phyloP scores from a whole-genome alignment of 495 filamentous ascomycete genomes.

The Aspergillus avenaceus region DNA sequence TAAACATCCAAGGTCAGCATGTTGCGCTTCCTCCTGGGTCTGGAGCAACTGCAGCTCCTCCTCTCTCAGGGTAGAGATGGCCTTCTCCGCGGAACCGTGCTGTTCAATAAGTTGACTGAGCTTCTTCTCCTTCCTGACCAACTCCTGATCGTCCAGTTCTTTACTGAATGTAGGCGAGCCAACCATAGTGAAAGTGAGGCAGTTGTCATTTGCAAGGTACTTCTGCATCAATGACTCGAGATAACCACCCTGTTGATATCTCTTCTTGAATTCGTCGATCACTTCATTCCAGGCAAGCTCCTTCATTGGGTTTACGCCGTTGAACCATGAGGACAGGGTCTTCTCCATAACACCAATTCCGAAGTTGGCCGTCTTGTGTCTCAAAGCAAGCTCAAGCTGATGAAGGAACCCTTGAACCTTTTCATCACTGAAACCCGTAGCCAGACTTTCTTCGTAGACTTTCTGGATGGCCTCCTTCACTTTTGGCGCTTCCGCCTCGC shows the following conservation, averaged over 20 bases:
- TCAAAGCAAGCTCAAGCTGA: conserved; percentile 82
- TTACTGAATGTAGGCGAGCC: conserved; percentile 70
- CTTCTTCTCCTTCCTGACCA: conserved; percentile 61
- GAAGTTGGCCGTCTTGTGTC: conserved; percentile 93
- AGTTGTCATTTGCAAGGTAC: conserved; percentile 82
- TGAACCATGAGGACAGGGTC: conserved; percentile 88
- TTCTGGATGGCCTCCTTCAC: conserved; percentile 68
- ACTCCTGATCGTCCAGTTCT: conserved; percentile 75
- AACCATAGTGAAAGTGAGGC: conserved; percentile 90
- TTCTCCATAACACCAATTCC: conserved; percentile 87
- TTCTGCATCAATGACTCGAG: conserved; percentile 83
- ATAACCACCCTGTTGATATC: conserved; percentile 68
- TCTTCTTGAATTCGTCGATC: conserved; percentile 70
- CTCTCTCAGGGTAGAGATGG: conserved; percentile 61
- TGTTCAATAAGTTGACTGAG: conserved; percentile 62
- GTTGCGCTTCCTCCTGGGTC: conserved; percentile 76
- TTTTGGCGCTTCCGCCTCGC: conserved; percentile 68
- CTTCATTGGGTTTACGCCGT: conserved; percentile 87
- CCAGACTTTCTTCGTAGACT: conserved; percentile 59
- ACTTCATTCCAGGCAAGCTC: conserved; percentile 86
- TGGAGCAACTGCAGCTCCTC: conserved; percentile 76
- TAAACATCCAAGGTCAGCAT: conserved; percentile 79
- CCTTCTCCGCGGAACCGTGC: conserved; percentile 67
- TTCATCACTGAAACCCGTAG: conserved; percentile 75
- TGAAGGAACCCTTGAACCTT: conserved; percentile 94